phyloP scores from a whole-genome alignment of 1,139 yeast genomes.

The Hansenula sp. region DNA sequence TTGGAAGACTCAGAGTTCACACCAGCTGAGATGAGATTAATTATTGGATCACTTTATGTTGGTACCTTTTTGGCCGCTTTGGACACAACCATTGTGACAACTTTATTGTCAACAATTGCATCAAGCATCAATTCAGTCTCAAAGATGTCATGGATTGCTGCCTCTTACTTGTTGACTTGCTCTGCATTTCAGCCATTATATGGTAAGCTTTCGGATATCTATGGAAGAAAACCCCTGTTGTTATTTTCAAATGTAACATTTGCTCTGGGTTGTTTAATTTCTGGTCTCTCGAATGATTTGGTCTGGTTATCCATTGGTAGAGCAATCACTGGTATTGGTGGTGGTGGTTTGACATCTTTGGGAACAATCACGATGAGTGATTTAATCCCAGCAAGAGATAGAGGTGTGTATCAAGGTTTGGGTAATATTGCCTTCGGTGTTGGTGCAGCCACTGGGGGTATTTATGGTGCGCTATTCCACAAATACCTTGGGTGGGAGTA shows the following conservation, averaged over 20 bases:
- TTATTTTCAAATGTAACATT: slow-evolving; percentile 46
- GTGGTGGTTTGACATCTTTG: slow-evolving; percentile 58
- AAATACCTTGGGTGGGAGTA: slow-evolving; percentile 79
- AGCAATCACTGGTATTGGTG: slow-evolving; percentile 60
- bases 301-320: slow-evolving; percentile 65
- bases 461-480: slow-evolving; percentile 53
- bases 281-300: slow-evolving; percentile 46
- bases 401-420: slow-evolving; percentile 60
- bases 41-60: slow-evolving; percentile 37
- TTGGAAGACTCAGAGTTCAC: slow-evolving; percentile 1
- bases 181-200: slow-evolving; percentile 74
- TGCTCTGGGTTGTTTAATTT: slow-evolving; percentile 51
- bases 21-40: slow-evolving; percentile 14
- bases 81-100: slow-evolving; percentile 61
- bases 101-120: slow-evolving; percentile 57
- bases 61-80: slow-evolving; percentile 57
- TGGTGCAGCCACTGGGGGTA: slow-evolving; percentile 72
- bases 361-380: slow-evolving; percentile 56
- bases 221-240: slow-evolving; percentile 63
- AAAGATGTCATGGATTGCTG: slow-evolving; percentile 56
- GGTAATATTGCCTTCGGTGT: slow-evolving; percentile 64
- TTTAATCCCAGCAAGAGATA: slow-evolving; percentile 50
- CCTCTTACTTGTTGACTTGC: slow-evolving; percentile 55
- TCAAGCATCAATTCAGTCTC: slow-evolving; percentile 55
- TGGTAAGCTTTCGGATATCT: slow-evolving; percentile 83